Evolutionary conservation across 805 yeast genomes (phyloP), one percentile per base, ranked within the genome.

Genomic region (Metschnikowia similis): DNA sequence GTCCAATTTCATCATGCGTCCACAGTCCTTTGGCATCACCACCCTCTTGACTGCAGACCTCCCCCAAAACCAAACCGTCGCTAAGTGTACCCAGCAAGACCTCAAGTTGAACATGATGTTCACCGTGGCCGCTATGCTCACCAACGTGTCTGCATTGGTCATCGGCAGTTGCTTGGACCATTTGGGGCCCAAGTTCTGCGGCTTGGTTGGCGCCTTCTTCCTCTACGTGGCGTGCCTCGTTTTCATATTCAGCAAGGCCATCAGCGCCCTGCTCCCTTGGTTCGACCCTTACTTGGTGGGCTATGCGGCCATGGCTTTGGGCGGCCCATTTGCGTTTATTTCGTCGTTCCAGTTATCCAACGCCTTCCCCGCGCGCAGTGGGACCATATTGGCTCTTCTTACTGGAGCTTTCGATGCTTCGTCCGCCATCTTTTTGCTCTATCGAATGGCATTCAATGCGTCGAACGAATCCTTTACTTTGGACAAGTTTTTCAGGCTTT

Each of bases 371-470:
- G 67, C 71, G 45, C 72, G 71, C 46, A 75, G 81, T 16, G 84
- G 84, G 7, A 64, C 77, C 11, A 70, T 80, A 17, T 67, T 80
- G 56, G 83, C 83, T 21, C 64, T 80, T 39, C 61, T 80, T 49
- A 79, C 83, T 1, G 84, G 84, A 14, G 83, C 84, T 0, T 80
- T 80, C 53, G 84, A 80, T 63, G 77, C 84, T 8, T 78, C 83
- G 2, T 75, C 81, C 8, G 83, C 83, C 1, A 73, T 80, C 14
- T 80, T 80, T 58, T 66, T 80, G 58, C 42, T 77, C 42, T 80
- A 79, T 66, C 72, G 72, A 47, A 56, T 72, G 17, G 49, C 72
- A 31, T 80, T 75, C 63, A 56, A 60, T 41, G 57, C 53, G 13
- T 56, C 71, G 13, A 56, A 65, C 4, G 65, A 63, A 0, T 43